Base-by-base conservation (phyloP, 495 filamentous ascomycete species). In the Cryomyces minteri region DNA sequence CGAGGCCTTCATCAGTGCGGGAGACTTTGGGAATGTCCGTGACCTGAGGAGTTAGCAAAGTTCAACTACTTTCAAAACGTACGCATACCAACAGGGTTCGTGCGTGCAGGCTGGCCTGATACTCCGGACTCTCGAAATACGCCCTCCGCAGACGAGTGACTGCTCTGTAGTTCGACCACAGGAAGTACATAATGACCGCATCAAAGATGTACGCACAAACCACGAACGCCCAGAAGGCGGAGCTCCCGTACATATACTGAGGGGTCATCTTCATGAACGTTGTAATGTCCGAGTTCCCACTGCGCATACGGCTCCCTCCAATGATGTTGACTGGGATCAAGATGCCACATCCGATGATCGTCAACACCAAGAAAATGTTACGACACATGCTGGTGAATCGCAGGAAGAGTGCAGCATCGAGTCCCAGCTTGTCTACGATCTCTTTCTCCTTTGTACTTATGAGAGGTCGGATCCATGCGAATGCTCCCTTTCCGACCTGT, bases 321-420 rank as follows among this genome's bases (percentile, higher is more conserved):
- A 71, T 66, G 41, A 85, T 60, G 54, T 94, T 90, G 52, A 92
- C 63, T 4, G 90, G 92, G 45, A 96, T 82, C 58, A 96, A 67
- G 45, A 96, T 71, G 32, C 66, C 62, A 54, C 81, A 85, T 4
- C 84, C 86, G 31, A 94, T 59, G 18, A 93, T 54, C 42, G 76
- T 72, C 53, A 94, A 62, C 32, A 72, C 54, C 43, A 82, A 64
- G 54, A 96, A 90, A 32, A 98, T 79, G 54, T 92, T 87, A 41
- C 90, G 80, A 58, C 84, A 88, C 88, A 98, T 94, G 43, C 74
- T 70, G 41, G 79, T 78, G 58, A 95, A 85, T 14, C 92, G 76
- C 50, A 98, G 61, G 58, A 98, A 96, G 40, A 98, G 67, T 3
- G 79, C 76, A 41, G 88, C 90, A 65, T 98, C 90, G 64, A 98